These are phyloP conservation scores for Aspergillus nanangensis DNA, from an alignment of 495 filamentous ascomycete species.

Conservation along the genomic window DNA sequence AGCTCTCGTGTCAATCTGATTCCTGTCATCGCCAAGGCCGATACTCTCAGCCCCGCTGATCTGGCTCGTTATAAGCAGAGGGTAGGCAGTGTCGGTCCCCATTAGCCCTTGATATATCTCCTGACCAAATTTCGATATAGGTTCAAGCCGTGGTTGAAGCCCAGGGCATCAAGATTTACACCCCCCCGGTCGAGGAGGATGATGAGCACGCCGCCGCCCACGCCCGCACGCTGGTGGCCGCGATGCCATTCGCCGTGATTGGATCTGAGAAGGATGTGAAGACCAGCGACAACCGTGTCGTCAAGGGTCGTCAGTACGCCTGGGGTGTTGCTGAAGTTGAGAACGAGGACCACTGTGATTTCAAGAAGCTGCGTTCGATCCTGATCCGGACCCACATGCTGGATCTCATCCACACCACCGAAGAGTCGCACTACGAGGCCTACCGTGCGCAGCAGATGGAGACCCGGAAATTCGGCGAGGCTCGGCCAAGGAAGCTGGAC, in stretches of 20 bases:
- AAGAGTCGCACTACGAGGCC: conserved; percentile 97
- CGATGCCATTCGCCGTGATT: conserved; percentile 98
- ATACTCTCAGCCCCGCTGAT: conserved; percentile 90
- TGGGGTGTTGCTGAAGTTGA: conserved; percentile 99
- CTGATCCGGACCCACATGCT: conserved; percentile 99
- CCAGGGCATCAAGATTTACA: conserved; percentile 99
- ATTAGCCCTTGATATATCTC: no score
- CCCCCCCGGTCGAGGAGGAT: conserved; percentile 94
- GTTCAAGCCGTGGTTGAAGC: conserved; percentile 94
- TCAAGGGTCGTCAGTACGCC: conserved; percentile 97
- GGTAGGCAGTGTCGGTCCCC: conserved; percentile 48
- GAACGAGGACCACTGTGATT: conserved; percentile 99
- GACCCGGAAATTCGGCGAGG: conserved; percentile 98
- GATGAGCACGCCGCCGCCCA: conserved; percentile 94
- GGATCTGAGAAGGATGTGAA: conserved; percentile 99
- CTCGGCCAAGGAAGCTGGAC: conserved; percentile 92
- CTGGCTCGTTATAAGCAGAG: conserved; percentile 88
- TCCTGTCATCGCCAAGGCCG: conserved; percentile 96
- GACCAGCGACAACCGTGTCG: conserved; percentile 88
- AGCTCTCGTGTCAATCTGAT: conserved; percentile 98
- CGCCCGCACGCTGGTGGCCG: conserved; percentile 86
- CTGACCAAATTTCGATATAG: conserved; percentile 38
- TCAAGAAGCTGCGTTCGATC: conserved; percentile 99
- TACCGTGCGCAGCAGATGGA: conserved; percentile 99
- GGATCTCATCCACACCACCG: conserved; percentile 97